Base-by-base conservation (phyloP, 192 early-diverging fungal species). In the Linnemannia schmuckeri region DNA sequence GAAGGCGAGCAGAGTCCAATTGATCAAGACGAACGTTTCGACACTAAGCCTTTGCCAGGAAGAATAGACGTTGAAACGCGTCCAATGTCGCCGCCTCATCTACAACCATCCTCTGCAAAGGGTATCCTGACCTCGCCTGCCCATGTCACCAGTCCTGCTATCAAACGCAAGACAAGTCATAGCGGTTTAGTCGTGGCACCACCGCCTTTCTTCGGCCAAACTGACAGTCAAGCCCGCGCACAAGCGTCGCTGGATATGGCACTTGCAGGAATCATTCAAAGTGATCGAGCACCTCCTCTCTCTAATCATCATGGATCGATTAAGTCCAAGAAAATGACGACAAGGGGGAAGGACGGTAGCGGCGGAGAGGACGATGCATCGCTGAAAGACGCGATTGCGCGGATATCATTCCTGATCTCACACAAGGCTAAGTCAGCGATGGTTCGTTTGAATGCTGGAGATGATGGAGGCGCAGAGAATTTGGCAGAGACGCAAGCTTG, bases 391-490 rank as follows among this genome's bases (percentile, higher is more conserved):
- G 85, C 79, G 1, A 75, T 87, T 46, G 76, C 75, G 3, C 73
- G 66, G 41, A 74, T 87, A 0, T 81, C 85, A 10, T 78, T 76
- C 73, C 42, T 87, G 68, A 87, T 87, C 35, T 70, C 85, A 6
- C 70, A 81, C 44, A 77, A 81, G 57, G 79, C 78, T 24, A 79
- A 61, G 61, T 27, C 15, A 1, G 75, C 80, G 46, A 82, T 22
- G 8, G 6, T 52, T 30, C 61, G 30, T 27, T 33, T 66, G 30
- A 66, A 66, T 33, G 61, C 61, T 33, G 61, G 33, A 18, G 57
- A 63, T 66, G 24, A 69, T 24, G 35, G 18, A 30, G 41, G 17
- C 20, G 70, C 70, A 24, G 70, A 66, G 55, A 63, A 74, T 30
- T 3, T 76, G 35, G 54, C 22, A 3, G 42, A 75, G 47, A 73